These are phyloP conservation scores for Backusella liffmaniae DNA, from an alignment of 192 early-diverging fungal species.

Conservation along the genomic window DNA sequence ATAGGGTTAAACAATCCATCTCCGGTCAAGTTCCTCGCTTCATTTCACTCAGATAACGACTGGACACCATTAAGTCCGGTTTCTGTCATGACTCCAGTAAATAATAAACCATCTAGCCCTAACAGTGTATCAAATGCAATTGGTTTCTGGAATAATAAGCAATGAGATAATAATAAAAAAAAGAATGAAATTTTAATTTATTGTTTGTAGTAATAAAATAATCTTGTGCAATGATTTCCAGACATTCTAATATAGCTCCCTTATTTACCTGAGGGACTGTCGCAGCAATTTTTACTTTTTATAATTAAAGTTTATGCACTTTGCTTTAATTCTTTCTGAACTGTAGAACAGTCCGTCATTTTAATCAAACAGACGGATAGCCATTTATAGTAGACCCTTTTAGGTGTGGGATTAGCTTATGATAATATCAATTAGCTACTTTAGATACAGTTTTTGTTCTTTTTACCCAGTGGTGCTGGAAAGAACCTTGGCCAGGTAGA, in stretches of 20 bases:
- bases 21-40: neutral
- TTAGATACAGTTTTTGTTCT: too few relatives aligned
- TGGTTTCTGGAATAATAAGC: slow-evolving; percentile 23
- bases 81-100: neutral
- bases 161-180: neutral
- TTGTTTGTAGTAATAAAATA: slow-evolving; percentile 2
- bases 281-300: neutral
- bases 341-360: too few relatives aligned
- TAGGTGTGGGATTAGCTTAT: too few relatives aligned
- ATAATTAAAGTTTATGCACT: too few relatives aligned
- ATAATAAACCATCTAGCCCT: neutral
- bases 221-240: neutral
- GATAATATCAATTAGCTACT: too few relatives aligned
- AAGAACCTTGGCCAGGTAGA: too few relatives aligned
- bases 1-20: neutral
- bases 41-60: slow-evolving; percentile 12
- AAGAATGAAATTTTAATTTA: neutral
- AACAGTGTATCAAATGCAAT: slow-evolving; percentile 12
- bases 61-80: slow-evolving; percentile 22
- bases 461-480: too few relatives aligned
- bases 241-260: neutral
- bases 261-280: neutral
- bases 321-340: too few relatives aligned
- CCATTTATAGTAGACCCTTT: too few relatives aligned
- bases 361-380: too few relatives aligned